These are phyloP conservation scores for Pelargonium australe DNA, from an alignment of 441 rosid genomes.

Conservation along the genomic window DNA sequence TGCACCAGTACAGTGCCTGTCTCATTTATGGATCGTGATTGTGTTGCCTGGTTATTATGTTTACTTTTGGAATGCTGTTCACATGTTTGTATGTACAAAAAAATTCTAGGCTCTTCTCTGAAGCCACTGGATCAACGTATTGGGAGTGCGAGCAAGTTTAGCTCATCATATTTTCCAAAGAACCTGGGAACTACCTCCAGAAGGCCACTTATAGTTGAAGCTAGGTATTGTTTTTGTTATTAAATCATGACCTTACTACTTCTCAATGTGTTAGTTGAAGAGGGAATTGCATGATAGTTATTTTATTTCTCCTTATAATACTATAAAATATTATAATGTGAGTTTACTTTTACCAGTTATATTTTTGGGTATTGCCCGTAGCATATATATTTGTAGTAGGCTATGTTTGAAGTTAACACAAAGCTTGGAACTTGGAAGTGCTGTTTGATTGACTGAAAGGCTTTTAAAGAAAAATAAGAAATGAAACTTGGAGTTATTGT, in stretches of 20 bases:
- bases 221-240: conserved; percentile 33
- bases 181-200: conserved; percentile 35
- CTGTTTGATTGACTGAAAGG: too few species aligned
- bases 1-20: neutral
- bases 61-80: conserved; percentile 5
- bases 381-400: neutral
- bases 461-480: neutral
- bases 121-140: conserved; percentile 28
- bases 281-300: neutral
- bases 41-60: neutral
- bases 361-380: neutral
- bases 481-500: neutral
- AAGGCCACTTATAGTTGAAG: conserved; percentile 43
- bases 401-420: too few species aligned
- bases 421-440: too few species aligned
- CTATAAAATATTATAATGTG: neutral
- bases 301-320: neutral
- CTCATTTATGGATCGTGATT: neutral
- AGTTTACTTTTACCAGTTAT: neutral
- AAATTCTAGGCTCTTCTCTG: conserved; percentile 30
- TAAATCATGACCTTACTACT: neutral
- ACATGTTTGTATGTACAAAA: neutral
- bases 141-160: conserved; percentile 25
- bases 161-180: conserved; percentile 37
- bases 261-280: neutral